Conservation (phyloP, 2,329 filamentous ascomycete genomes). For the Triangularia setosa region DNA sequence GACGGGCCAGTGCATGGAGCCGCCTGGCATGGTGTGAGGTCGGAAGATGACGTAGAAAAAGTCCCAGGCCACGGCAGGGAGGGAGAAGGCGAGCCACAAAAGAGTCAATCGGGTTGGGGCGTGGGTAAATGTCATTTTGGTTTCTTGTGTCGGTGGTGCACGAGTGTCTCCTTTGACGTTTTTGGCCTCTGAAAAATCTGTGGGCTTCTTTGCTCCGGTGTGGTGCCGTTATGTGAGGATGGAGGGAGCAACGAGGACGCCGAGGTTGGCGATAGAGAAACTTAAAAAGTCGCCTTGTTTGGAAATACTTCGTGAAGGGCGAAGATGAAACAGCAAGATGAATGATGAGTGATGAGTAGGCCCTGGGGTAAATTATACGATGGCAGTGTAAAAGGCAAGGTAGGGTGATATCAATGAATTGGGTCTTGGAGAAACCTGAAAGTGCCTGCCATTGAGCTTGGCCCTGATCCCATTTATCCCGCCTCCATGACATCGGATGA, state of each 20-base stretch:
- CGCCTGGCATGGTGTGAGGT: slow-evolving; percentile 78
- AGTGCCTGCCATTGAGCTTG: no score
- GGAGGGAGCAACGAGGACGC: background rate
- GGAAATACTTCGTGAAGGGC: no score
- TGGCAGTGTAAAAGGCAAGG: no score
- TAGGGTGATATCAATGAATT: no score
- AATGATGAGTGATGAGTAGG: no score
- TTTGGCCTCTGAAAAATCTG: no score
- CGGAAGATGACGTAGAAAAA: slow-evolving; percentile 73
- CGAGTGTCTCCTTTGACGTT: no score
- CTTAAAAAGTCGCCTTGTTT: background rate
- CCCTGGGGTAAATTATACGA: no score
- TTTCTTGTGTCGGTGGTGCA: background rate
- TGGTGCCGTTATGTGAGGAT: background rate
- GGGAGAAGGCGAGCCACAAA: slow-evolving; percentile 68
- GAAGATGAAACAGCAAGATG: background rate
- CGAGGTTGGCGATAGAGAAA: background rate
- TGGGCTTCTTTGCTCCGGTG: no score
- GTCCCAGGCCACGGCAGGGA: slow-evolving; percentile 82
- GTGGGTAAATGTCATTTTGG: slow-evolving; percentile 32
- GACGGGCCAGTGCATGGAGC: slow-evolving; percentile 65
- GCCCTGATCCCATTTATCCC: background rate
- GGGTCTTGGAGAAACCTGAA: no score
- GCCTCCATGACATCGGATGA: background rate
- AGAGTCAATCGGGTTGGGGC: slow-evolving; percentile 46